Base-by-base conservation (phyloP, 2,329 filamentous ascomycete species). In the Xylaria sp. region DNA sequence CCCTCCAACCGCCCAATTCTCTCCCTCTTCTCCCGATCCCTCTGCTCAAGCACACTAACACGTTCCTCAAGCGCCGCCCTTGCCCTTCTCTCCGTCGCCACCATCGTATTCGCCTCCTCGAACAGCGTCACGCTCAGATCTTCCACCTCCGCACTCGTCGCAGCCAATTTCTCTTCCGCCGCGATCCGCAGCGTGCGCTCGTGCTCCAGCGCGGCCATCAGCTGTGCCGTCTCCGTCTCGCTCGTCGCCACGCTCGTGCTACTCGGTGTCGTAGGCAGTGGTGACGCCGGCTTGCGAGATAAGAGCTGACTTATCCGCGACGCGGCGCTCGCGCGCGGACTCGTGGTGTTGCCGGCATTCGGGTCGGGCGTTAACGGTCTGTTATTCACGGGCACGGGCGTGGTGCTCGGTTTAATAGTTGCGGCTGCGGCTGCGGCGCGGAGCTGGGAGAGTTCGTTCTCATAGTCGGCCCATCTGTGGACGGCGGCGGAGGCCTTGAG, bases 101-200 rank as follows among this genome's bases (percentile, higher is more conserved):
- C 90, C 90, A 94, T 94, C 75, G 92, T 86, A 72, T 94, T 94
- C 55, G 90, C 90, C 76, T 92, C 87, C 75, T 90, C 86, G 72
- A 94, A 94, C 57, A 94, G 76, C 54, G 82, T 83, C 18, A 83
- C 87, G 69, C 83, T 90, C 64, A 94, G 77, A 75, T 94, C 90
- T 74, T 93, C 90, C 18, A 93, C 82, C 76, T 94, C 90, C 10
- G 78, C 80, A 68, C 83, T 86, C 54, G 89, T 88, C 54, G 85
- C 82, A 64, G 80, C 80, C 18, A 91, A 77, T 63, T 83, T 82
- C 54, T 82, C 81, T 75, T 94, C 90, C 1, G 90, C 90, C 55
- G 85, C 83, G 46, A 81, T 78, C 10, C 90, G 83, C 59, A 89
- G 79, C 50, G 76, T 76, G 70, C 89, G 84, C 72, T 93, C 90